These are phyloP conservation scores for Populus nigra DNA, from an alignment of 345 rosid genomes.

Conservation along the genomic window DNA sequence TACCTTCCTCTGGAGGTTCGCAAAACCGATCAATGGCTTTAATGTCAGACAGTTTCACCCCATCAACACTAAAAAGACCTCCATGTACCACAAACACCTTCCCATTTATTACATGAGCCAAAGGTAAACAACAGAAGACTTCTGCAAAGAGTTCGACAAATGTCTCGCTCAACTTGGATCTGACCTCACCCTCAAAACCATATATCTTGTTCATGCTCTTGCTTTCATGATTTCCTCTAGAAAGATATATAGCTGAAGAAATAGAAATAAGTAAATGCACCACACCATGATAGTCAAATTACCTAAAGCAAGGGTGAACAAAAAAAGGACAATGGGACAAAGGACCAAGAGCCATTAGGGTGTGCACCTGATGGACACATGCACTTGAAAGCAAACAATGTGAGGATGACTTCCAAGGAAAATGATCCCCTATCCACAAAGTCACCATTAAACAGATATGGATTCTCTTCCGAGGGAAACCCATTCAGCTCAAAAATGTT, in stretches of 20 bases:
- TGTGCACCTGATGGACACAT: slow-evolving; percentile 78
- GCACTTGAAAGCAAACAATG: slow-evolving; percentile 94
- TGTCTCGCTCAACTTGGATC: slow-evolving; percentile 83
- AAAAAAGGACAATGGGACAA: background rate
- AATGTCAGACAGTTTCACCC: slow-evolving; percentile 88
- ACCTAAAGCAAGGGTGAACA: background rate
- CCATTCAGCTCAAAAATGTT: slow-evolving; percentile 96
- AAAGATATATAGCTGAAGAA: slow-evolving; percentile 78
- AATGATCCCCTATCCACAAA: slow-evolving; percentile 98
- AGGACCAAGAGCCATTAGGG: slow-evolving; percentile 11
- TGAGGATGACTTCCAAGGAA: slow-evolving; percentile 89
- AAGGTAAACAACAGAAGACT: slow-evolving; percentile 91
- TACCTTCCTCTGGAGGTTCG: slow-evolving; percentile 99
- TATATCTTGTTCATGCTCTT: slow-evolving; percentile 99
- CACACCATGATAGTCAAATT: slow-evolving; percentile 1
- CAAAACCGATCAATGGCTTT: slow-evolving; percentile 85
- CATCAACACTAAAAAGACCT: slow-evolving; percentile 95
- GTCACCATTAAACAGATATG: slow-evolving; percentile 93
- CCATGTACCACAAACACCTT: slow-evolving; percentile 94
- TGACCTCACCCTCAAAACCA: slow-evolving; percentile 98
- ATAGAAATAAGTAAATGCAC: slow-evolving; percentile 3
- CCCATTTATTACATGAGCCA: slow-evolving; percentile 80
- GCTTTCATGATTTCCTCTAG: slow-evolving; percentile 99
- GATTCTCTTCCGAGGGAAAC: slow-evolving; percentile 94
- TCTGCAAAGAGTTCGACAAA: slow-evolving; percentile 96